Base-by-base conservation (phyloP, 768 basidiomycete species). In the Collybiopsis luxurians region DNA sequence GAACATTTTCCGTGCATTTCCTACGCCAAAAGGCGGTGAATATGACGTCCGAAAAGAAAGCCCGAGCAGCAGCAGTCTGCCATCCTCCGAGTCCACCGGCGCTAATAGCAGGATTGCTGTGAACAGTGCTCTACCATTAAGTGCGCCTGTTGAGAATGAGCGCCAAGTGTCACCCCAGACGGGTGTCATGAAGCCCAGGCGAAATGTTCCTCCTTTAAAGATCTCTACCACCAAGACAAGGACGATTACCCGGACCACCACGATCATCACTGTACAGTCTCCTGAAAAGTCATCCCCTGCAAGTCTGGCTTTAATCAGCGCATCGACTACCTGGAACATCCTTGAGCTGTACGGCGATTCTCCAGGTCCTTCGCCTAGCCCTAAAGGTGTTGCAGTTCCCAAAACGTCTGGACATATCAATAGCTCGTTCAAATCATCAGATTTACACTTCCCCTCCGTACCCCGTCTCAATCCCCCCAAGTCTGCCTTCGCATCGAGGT, bases 1-100 rank as follows among this genome's bases (percentile, higher is more conserved):
- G 56, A 57, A 57, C 38, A 49, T 57, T 9, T 57, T 57, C 30
- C 56, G 56, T 17, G 56, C 56, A 13, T 44, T 57, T 21, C 48
- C 46, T 4, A 49, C 56, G 19, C 48, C 56, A n/a, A 47, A 36
- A 11, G 45, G 34, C 1, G 21, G 15, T 13, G 54, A 55, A 21
- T 47, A 28, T n/a, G 23, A 36, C 13, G 26, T 39, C 17, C 34
- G 36, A 24, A 34, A 27, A 36, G 31, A 12, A 23, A 39, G 31
- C 26, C 23, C 36, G 40, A n/a, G 6, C 13, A 42, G 15, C 12
- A 24, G 50, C 24, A 38, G 34, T 26, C 50, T 36, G 36, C 23
- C 34, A 21, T 49, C 48, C 11, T 26, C 48, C 19, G 15, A 30
- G 23, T 31, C 28, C 31, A 34, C 19, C 12, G 48, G 48, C 30